Conservation (phyloP, 495 filamentous ascomycete genomes). For the Penicillium alfredii region DNA sequence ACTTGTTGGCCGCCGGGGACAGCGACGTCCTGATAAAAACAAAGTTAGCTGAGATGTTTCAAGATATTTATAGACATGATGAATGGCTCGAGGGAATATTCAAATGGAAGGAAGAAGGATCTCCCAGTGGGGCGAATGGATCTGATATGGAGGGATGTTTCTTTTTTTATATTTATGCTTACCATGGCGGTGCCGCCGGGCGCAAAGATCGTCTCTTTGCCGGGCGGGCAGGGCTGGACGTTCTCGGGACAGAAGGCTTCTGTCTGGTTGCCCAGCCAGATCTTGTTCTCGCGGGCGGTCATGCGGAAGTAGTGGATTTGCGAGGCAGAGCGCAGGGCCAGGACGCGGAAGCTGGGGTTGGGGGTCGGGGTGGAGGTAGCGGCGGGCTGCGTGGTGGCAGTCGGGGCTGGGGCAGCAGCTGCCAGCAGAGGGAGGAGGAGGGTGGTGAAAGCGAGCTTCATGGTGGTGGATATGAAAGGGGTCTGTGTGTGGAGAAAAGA, state of each 20-base stretch:
- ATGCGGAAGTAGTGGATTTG: constrained; percentile 37
- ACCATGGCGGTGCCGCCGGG: constrained; percentile 32
- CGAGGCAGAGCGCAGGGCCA: constrained; percentile 35
- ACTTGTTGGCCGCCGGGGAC: constrained; percentile 63
- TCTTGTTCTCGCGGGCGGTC: constrained; percentile 34
- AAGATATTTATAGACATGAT: too few relatives aligned
- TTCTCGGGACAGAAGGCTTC: constrained; percentile 36
- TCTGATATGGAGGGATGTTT: neutral
- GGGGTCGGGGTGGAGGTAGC: too few relatives aligned
- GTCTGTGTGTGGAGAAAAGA: neutral
- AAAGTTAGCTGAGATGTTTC: too few relatives aligned
- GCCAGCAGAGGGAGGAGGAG: constrained; percentile 28
- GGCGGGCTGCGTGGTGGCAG: too few relatives aligned
- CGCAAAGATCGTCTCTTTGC: constrained; percentile 38
- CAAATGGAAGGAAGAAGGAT: too few relatives aligned
- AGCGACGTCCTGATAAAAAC: constrained; percentile 33
- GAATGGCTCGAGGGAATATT: too few relatives aligned
- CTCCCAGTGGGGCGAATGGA: too few relatives aligned
- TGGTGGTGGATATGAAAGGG: too few relatives aligned
- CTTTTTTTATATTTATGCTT: too few relatives aligned
- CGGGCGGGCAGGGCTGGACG: constrained; percentile 32
- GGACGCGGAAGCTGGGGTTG: constrained; percentile 28
- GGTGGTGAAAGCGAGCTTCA: constrained; percentile 27
- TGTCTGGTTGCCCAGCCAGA: constrained; percentile 38
- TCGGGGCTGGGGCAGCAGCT: constrained; percentile 20